Conservation (phyloP, 2,329 filamentous ascomycete genomes). For the Claviceps citrina region DNA sequence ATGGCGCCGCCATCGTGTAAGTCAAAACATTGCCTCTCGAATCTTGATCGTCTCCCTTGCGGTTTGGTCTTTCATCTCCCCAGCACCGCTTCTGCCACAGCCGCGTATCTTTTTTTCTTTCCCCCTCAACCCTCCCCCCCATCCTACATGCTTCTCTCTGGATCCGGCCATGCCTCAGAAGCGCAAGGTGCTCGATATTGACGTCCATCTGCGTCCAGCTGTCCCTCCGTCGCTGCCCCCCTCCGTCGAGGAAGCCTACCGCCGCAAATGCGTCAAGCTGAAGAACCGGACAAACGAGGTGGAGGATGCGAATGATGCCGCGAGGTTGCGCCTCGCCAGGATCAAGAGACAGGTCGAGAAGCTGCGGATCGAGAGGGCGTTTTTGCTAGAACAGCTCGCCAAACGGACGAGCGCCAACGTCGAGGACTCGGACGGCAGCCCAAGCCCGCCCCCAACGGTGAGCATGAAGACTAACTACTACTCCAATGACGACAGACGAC, state of each 20-base stretch:
- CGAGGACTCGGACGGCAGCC: slow-evolving; percentile 65
- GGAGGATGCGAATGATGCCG: slow-evolving; percentile 77
- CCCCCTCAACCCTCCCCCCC: too few relatives aligned
- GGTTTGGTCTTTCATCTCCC: not conserved
- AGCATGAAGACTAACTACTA: slow-evolving; percentile 12
- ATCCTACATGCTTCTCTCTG: too few relatives aligned
- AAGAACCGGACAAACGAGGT: slow-evolving; percentile 85
- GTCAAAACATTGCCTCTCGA: slow-evolving; percentile 5
- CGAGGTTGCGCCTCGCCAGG: slow-evolving; percentile 61
- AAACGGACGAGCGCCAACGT: slow-evolving; percentile 61
- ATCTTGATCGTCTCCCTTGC: slow-evolving; percentile 7
- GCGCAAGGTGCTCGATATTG: slow-evolving; percentile 22
- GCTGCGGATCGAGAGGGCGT: slow-evolving; percentile 71
- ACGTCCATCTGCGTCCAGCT: slow-evolving; percentile 19
- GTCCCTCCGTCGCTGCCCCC: slow-evolving; percentile 56
- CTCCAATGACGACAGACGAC: not conserved
- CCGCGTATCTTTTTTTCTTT: not conserved
- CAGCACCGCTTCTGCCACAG: not conserved
- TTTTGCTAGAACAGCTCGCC: slow-evolving; percentile 56
- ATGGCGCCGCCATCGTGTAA: slow-evolving; percentile 18
- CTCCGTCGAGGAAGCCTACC: slow-evolving; percentile 89
- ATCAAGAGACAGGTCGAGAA: slow-evolving; percentile 81
- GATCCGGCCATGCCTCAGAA: slow-evolving; percentile 7
- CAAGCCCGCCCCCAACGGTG: slow-evolving; percentile 66
- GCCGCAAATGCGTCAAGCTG: slow-evolving; percentile 87